Evolutionary conservation across 306 rosid genomes (phyloP), one percentile per base, ranked within the genome.

Genomic region (Castanea mollissima): DNA sequence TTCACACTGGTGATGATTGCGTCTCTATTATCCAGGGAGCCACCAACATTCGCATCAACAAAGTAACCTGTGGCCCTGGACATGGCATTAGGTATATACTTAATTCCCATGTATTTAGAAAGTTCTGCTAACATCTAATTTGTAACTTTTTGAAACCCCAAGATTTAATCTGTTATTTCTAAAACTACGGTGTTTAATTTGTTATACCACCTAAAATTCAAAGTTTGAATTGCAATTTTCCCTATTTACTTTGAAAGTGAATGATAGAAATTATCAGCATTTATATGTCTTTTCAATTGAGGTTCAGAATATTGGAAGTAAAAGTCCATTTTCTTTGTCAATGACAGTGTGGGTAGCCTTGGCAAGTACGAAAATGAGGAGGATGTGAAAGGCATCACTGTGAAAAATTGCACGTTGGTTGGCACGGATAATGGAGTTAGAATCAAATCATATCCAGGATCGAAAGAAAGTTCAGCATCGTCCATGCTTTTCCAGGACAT

Each of bases 1-100:
- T 89, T 31, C 32, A 52, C 29, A 87, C 92, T 0, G 90, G 92
- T 6, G 89, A 86, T 72, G 92, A 86, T 72, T 89, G 92, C 81
- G 32, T 89, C 21, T 74, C 86, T 12, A 74, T 86, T 69, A 76
- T 86, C 73, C 41, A 80, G 14, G 89, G 89, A 27, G 49, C 86
- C 32, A 79, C 84, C 75, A 79, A 86, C 72, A 19, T 86, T 62
- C 52, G 71, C 79, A 69, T 86, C 74, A 79, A 73, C 67, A 74
- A 59, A 46, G 82, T 86, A 46, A 9, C 31, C 2, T 83, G 86
- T 71, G 84, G 89, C 69, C 86, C 84, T 64, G 89, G 89, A 60
- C 86, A 86, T 68, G 89, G 89, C 54, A 79, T 86, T 20, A 86
- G 87, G 87, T 83, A n/a, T 19, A 1, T 59, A 67, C 20, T 2